Base-by-base conservation (phyloP, 768 basidiomycete genomes). In the Arthromyces matolae region DNA sequence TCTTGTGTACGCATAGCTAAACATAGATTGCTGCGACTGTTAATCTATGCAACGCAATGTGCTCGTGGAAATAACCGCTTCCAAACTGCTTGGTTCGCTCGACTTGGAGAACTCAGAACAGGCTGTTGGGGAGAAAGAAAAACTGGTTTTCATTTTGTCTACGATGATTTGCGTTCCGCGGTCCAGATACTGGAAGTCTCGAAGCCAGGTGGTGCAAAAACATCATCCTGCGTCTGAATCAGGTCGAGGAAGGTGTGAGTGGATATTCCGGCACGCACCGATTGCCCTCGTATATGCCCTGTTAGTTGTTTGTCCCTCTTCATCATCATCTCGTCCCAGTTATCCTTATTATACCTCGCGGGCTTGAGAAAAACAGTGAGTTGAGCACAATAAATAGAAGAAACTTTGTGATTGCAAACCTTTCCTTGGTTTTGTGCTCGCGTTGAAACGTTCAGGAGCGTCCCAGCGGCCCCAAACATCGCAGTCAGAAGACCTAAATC, bases 301-400 rank as follows among this genome's bases (percentile, higher is more conserved):
- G 93, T 96, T 61, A 98, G 66, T 53, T 89, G 76, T 61, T 78
- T 75, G 71, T 98, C 95, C 47, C 95, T 76, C 60, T 84, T 80
- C 85, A 97, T 92, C 92, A 98, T 91, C 87, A 89, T 90, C 44
- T 88, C 79, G 52, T 98, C 95, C 93, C 92, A 98, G 18, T 77
- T 67, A 61, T 97, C 95, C 27, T 95, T 62, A 43, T 82, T 78
- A 60, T 93, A 94, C 40, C 95, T 80, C 25, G 88, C 79, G 45
- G 87, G 84, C 93, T 95, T 51, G 6, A n/a, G 24, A 18, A 1
- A 20, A 18, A 10, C 10, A 44, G 51, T 23, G 20, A 9, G 45
- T 35, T 33, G n/a, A 25, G 24, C 9, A 19, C 10, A 13, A 16
- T 9, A 10, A 5, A n/a, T 19, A 22, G 22, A 9, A 39, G 43